Base-by-base conservation (phyloP, 2,329 filamentous ascomycete genomes). In the Stagonosporopsis vannaccii region DNA sequence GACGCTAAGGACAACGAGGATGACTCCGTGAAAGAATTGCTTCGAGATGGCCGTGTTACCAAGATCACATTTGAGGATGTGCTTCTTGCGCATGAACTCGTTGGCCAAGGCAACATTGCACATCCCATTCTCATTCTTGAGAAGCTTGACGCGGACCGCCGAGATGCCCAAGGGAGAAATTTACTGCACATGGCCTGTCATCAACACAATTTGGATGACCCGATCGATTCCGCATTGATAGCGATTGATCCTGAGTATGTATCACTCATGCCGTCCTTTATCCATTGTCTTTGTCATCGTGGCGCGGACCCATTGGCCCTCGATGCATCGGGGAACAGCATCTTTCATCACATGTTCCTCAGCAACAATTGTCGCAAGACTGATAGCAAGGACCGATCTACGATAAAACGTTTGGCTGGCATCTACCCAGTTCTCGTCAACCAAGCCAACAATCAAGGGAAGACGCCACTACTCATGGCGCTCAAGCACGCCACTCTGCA, bases 401-500 rank as follows among this genome's bases (percentile, higher is more conserved):
- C 37, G 4, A 25, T 41, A 11, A n/a, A 20, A 12, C 22, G 13
- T 2, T 41, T 41, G 37, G 15, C 37, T 20, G 2, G 15, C 7
- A 7, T 25, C 20, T 41, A 41, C 22, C 22, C 22, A 15, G 37
- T 8, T 5, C 20, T 41, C 12, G 12, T 26, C 2, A 25, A 41
- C n/a, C 37, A 41, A 13, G 37, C 22, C 37, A 41, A 41, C 8
- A 7, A 15, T 7, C 20, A 25, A 2, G 37, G 37, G 9, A 23
- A 25, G 22, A 23, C 19, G 19, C 37, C 37, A 13, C 37, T 41
- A 15, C 22, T 25, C 22, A 25, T 41, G 20, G 37, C 37, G 2
- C 22, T 41, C 8, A 61, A 61, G 13, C 48, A 54, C 6, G 56
- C 61, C 1, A 45, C 58, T 8, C 45, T 64, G 3, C 61, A 59